Evolutionary conservation across 140 eudicot species (phyloP).

Genomic region (Artemisia princeps): DNA sequence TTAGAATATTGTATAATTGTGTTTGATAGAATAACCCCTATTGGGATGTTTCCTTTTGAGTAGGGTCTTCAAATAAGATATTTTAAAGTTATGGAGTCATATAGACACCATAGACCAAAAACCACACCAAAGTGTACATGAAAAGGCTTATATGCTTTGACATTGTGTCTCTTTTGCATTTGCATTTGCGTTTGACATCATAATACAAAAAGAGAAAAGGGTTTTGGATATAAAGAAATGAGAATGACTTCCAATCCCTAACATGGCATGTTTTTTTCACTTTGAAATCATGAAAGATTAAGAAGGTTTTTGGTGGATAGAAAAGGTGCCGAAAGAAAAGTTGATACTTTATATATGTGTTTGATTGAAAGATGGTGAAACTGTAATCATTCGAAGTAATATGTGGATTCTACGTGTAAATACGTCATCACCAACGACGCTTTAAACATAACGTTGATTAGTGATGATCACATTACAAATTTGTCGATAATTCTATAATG

Average conservation of each 20-base stretch:
- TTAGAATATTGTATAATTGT: not conserved
- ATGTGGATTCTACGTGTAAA: conserved; percentile 30
- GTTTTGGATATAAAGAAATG: conserved; percentile 36
- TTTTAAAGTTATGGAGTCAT: conserved; percentile 23
- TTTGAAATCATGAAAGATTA: conserved; percentile 37
- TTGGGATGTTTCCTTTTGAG: conserved; percentile 9
- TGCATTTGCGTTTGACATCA: conserved; percentile 35
- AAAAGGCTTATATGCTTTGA: conserved; percentile 29
- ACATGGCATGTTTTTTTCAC: conserved; percentile 29
- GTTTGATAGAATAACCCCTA: not conserved
- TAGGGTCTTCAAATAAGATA: conserved; percentile 20
- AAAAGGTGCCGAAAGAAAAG: conserved; percentile 27
- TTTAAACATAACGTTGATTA: not conserved
- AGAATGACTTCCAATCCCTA: conserved; percentile 31
- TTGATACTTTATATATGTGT: conserved; percentile 20
- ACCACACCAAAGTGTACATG: conserved; percentile 26
- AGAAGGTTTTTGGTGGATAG: conserved; percentile 33
- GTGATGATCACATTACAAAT: conserved; percentile 9
- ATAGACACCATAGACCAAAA: conserved; percentile 27
- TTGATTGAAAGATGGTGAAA: conserved; percentile 5
- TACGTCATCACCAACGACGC: conserved; percentile 22
- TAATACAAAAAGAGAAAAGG: conserved; percentile 25
- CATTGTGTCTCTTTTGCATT: conserved; percentile 30
- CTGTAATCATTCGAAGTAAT: conserved; percentile 14
- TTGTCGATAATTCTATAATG: not conserved